Conservation (phyloP, 1,284 basidiomycete species). For the Irpex sp. region DNA sequence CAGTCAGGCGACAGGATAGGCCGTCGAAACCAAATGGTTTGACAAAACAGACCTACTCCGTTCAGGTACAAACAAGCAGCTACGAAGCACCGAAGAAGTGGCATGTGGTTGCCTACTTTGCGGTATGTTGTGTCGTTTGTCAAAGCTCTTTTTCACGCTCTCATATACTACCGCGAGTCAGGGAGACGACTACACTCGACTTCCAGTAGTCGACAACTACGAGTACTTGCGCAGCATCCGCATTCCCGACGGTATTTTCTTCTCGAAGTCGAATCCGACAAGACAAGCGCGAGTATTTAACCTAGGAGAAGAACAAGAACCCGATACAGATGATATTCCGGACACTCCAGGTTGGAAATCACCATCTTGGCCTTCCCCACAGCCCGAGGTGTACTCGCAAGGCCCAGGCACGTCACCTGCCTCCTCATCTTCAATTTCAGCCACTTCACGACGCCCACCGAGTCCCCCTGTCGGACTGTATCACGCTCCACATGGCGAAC, state of each 20-base stretch:
- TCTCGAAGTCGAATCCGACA: slow-evolving; percentile 52
- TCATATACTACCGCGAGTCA: slow-evolving; percentile 21
- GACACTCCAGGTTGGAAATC: slow-evolving; percentile 25
- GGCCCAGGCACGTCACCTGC: slow-evolving; percentile 11
- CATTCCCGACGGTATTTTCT: slow-evolving; percentile 63
- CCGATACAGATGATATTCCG: slow-evolving; percentile 17
- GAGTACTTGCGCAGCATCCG: slow-evolving; percentile 62
- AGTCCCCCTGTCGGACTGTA: slow-evolving; percentile 22
- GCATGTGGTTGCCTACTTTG: slow-evolving; percentile 79
- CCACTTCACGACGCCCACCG: slow-evolving; percentile 23
- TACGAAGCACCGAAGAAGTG: slow-evolving; percentile 59
- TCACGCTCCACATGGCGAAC: slow-evolving; percentile 9
- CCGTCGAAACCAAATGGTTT: slow-evolving; percentile 72
- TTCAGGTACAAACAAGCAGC: slow-evolving; percentile 59
- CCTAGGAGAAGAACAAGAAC: slow-evolving; percentile 21
- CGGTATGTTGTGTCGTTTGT: slow-evolving; percentile 38
- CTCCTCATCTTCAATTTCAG: slow-evolving; percentile 35
- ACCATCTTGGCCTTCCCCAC: slow-evolving; percentile 25
- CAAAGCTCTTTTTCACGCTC: slow-evolving; percentile 3
- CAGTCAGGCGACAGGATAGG: slow-evolving; percentile 64
- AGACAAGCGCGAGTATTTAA: slow-evolving; percentile 36
- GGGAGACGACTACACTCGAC: slow-evolving; percentile 62
- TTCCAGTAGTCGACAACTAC: slow-evolving; percentile 67
- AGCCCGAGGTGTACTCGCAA: slow-evolving; percentile 24
- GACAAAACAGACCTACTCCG: slow-evolving; percentile 79